Evolutionary conservation across 495 filamentous ascomycete genomes (phyloP).

Genomic region (Penicillium arizonense): DNA sequence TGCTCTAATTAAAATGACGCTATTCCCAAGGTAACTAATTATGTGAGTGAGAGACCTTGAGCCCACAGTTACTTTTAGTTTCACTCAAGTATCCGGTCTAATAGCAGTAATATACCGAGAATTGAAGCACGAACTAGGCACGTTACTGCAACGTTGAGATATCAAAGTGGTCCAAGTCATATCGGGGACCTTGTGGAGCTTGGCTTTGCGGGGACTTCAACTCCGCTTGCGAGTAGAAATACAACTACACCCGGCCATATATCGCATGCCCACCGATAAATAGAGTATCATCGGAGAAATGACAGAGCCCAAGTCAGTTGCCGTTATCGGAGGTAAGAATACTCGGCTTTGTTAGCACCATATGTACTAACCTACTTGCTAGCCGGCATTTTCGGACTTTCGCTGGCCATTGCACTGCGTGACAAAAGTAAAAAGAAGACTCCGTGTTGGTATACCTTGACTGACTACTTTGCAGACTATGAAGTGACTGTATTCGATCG

Average conservation of each 20-base stretch:
- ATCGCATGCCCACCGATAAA: too few species aligned
- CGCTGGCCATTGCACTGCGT: conserved; percentile 11
- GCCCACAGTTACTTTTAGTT: not conserved
- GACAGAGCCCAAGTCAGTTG: conserved; percentile 9
- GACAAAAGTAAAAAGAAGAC: conserved; percentile 2
- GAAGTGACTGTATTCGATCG: conserved; percentile 15
- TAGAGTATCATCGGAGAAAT: not conserved
- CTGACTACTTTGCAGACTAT: not conserved
- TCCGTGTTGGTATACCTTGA: not conserved
- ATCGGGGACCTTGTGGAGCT: too few species aligned
- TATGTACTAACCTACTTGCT: not conserved
- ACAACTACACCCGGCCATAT: too few species aligned
- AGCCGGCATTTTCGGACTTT: conserved; percentile 19
- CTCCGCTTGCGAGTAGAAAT: not conserved
- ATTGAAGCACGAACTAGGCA: too few species aligned
- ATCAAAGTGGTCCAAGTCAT: too few species aligned
- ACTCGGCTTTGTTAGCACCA: not conserved
- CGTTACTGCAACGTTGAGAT: too few species aligned
- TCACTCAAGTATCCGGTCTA: not conserved
- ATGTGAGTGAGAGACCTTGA: too few species aligned
- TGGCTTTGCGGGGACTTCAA: not conserved
- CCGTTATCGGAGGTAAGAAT: conserved; percentile 13
- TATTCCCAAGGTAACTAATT: too few species aligned
- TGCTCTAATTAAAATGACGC: too few species aligned
- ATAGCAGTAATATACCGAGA: too few species aligned